phyloP scores from a whole-genome alignment of 768 basidiomycete species.

The Lyophyllum decastes region DNA sequence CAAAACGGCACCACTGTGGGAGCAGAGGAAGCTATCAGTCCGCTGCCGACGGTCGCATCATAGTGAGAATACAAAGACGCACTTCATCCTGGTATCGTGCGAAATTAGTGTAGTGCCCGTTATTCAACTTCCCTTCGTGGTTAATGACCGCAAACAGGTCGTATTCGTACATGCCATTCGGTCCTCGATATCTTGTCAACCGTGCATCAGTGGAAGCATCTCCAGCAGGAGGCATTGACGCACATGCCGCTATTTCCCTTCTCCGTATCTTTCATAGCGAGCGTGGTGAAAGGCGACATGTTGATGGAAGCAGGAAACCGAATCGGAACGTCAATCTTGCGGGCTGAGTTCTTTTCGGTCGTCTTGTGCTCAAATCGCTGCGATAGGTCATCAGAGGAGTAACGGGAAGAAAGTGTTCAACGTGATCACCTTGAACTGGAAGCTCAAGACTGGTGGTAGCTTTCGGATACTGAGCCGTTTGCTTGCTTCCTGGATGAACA shows the following conservation, averaged over 20 bases:
- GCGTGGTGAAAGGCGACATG: constrained; percentile 85
- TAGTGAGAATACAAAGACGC: constrained; percentile 25
- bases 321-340: constrained; percentile 84
- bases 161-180: constrained; percentile 79
- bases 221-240: constrained; percentile 12
- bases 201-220: not conserved
- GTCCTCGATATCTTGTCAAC: constrained; percentile 45
- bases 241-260: constrained; percentile 42
- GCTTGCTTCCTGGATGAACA: constrained; percentile 60
- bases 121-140: constrained; percentile 93
- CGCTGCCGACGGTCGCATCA: not conserved
- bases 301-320: constrained; percentile 83
- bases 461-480: constrained; percentile 85
- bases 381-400: constrained; percentile 2
- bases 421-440: constrained; percentile 84
- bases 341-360: constrained; percentile 67
- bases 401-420: not conserved
- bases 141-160: constrained; percentile 93
- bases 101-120: constrained; percentile 92
- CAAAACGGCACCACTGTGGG: constrained; percentile 86
- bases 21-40: constrained; percentile 3
- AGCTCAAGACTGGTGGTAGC: constrained; percentile 86
- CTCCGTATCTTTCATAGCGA: constrained; percentile 51
- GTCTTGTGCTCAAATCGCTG: constrained; percentile 93
- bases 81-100: constrained; percentile 86